Conservation (phyloP, 2,329 filamentous ascomycete genomes). For the Colletotrichum sp. region DNA sequence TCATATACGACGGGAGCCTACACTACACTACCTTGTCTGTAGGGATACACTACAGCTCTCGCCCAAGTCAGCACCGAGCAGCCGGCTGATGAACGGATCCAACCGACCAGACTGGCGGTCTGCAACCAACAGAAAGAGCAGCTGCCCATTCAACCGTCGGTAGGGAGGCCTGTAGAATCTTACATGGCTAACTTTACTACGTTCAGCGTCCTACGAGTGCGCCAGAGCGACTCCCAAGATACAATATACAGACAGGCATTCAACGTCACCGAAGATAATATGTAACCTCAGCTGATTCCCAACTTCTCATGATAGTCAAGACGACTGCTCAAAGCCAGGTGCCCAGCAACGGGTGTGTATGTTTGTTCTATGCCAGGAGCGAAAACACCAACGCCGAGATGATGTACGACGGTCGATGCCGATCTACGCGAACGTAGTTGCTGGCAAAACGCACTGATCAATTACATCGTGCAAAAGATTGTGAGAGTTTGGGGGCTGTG, state of each 20-base stretch:
- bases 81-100: neutral
- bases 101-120: neutral
- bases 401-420: constrained; percentile 11
- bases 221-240: neutral
- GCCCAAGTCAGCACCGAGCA: neutral
- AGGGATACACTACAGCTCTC: neutral
- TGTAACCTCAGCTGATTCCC: constrained; percentile 26
- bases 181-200: neutral
- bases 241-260: neutral
- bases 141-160: neutral
- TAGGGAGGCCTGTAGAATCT: neutral
- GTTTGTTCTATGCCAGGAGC: constrained; percentile 23
- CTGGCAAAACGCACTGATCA: neutral
- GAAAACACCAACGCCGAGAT: constrained; percentile 19
- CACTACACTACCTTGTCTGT: too few relatives aligned
- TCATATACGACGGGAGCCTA: neutral
- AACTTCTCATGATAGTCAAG: constrained; percentile 25
- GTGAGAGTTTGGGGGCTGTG: neutral
- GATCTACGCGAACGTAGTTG: constrained; percentile 20
- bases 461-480: neutral
- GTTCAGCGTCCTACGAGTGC: neutral
- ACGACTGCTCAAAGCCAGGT: constrained; percentile 25
- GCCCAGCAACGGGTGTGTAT: constrained; percentile 24
- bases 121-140: neutral
- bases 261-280: neutral